Evolutionary conservation across 495 filamentous ascomycete genomes (phyloP).

Genomic region (Penicillium desertorum): DNA sequence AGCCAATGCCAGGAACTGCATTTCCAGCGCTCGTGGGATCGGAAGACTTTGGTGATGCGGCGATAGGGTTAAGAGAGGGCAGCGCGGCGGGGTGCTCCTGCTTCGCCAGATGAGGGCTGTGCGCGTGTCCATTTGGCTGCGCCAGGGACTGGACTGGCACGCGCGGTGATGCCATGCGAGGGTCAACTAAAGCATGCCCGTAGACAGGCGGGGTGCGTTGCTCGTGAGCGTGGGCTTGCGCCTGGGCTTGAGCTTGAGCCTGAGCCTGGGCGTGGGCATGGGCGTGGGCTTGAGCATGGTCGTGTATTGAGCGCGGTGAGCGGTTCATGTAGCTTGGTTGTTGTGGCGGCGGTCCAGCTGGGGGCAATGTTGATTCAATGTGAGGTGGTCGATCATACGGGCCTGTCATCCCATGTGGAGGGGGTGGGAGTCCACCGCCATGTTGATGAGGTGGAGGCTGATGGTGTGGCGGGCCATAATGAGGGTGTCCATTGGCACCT

Average conservation of each 20-base stretch:
- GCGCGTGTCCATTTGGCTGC: constrained; percentile 29
- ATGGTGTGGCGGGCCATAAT: constrained; percentile 34
- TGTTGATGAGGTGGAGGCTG: constrained; percentile 24
- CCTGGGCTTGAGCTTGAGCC: neutral
- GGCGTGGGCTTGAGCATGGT: constrained; percentile 21
- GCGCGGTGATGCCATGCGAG: constrained; percentile 42
- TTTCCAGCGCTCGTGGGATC: constrained; percentile 30
- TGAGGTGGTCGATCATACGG: constrained; percentile 41
- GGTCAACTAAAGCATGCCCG: constrained; percentile 26
- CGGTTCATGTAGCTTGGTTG: constrained; percentile 33
- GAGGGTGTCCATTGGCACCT: constrained; percentile 28
- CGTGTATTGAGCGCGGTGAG: constrained; percentile 38
- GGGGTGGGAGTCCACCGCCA: constrained; percentile 27
- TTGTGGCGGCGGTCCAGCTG: constrained; percentile 25
- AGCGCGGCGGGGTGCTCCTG: constrained; percentile 30
- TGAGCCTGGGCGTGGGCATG: neutral
- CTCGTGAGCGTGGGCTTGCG: constrained; percentile 26
- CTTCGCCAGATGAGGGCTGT: constrained; percentile 36
- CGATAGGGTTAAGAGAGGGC: constrained; percentile 23
- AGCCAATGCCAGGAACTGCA: constrained; percentile 52
- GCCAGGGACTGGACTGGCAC: constrained; percentile 28
- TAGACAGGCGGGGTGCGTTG: constrained; percentile 39
- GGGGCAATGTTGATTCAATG: constrained; percentile 30
- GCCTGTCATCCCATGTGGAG: constrained; percentile 26
- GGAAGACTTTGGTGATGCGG: constrained; percentile 25